Evolutionary conservation across 345 rosid genomes (phyloP).

Genomic region (Lepidium africanum): DNA sequence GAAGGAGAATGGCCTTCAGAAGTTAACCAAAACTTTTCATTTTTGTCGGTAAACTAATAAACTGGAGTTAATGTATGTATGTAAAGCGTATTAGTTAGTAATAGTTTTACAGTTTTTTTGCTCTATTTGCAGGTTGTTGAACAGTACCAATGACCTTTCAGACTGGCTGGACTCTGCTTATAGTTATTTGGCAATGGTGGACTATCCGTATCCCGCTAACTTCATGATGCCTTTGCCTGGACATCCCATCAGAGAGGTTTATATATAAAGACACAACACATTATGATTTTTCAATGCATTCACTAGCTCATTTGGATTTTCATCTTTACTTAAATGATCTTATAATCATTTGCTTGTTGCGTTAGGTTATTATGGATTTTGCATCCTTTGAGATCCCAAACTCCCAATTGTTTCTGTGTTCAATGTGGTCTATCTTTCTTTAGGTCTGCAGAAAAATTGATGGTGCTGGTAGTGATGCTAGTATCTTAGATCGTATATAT

Average conservation of each 20-base stretch:
- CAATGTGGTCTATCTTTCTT: not conserved
- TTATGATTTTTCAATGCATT: not conserved
- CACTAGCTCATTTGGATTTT: not conserved
- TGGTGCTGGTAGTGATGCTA: conserved; percentile 40
- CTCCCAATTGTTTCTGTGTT: not conserved
- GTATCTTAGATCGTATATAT: conserved; percentile 61
- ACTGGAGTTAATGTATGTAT: not conserved
- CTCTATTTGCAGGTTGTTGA: conserved; percentile 47
- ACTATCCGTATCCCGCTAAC: conserved; percentile 74
- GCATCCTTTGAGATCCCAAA: not conserved
- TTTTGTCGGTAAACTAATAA: conserved; percentile 55
- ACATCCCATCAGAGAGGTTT: conserved; percentile 84
- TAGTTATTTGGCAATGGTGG: conserved; percentile 88
- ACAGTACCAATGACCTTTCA: conserved; percentile 47
- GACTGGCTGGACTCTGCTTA: conserved; percentile 85
- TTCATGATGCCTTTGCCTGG: conserved; percentile 98
- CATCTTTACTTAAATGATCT: not conserved
- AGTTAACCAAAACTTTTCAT: conserved; percentile 56
- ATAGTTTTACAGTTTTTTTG: not conserved
- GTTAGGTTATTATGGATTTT: not conserved
- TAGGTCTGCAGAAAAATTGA: conserved; percentile 84
- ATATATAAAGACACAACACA: not conserved
- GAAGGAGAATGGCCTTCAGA: conserved; percentile 61
- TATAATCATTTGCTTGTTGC: not conserved
- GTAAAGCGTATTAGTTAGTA: not conserved